phyloP scores from a whole-genome alignment of 1,284 basidiomycete genomes.

The Stygiomarasmius scandens region DNA sequence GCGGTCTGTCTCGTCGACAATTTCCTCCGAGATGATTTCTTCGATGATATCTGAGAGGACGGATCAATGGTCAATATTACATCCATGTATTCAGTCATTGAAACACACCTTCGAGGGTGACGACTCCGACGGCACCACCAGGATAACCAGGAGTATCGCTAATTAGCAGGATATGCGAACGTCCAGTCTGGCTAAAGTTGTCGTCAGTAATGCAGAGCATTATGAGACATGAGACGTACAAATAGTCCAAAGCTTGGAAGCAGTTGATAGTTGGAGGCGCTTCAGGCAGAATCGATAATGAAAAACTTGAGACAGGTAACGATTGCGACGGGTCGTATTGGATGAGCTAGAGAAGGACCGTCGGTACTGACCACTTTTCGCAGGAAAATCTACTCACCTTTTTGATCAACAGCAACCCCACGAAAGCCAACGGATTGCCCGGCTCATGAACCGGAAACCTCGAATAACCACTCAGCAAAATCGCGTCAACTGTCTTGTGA shows the following conservation, averaged over 20 bases:
- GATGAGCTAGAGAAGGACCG: conserved; percentile 66
- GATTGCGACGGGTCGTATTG: conserved; percentile 87
- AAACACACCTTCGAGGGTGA: conserved; percentile 72
- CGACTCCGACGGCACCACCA: conserved; percentile 82
- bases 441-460: conserved; percentile 91
- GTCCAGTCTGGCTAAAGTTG: conserved; percentile 84
- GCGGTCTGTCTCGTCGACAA: conserved; percentile 88
- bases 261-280: conserved; percentile 85
- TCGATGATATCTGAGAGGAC: conserved; percentile 25
- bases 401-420: conserved; percentile 88
- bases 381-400: conserved; percentile 47
- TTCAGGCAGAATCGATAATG: conserved; percentile 87
- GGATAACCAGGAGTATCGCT: conserved; percentile 80
- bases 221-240: conserved; percentile 48
- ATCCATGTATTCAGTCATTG: too few species aligned
- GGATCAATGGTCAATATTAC: too few species aligned
- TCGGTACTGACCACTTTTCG: background rate
- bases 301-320: conserved; percentile 75
- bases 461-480: conserved; percentile 87
- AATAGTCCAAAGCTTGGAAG: conserved; percentile 84
- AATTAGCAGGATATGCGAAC: conserved; percentile 90
- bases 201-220: conserved; percentile 21
- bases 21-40: conserved; percentile 89
- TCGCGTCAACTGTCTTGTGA: conserved; percentile 74
- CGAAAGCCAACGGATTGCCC: conserved; percentile 74